These are phyloP conservation scores for Chlorella sp. DNA, from an alignment of 139 green algal species.

Conservation along the genomic window DNA sequence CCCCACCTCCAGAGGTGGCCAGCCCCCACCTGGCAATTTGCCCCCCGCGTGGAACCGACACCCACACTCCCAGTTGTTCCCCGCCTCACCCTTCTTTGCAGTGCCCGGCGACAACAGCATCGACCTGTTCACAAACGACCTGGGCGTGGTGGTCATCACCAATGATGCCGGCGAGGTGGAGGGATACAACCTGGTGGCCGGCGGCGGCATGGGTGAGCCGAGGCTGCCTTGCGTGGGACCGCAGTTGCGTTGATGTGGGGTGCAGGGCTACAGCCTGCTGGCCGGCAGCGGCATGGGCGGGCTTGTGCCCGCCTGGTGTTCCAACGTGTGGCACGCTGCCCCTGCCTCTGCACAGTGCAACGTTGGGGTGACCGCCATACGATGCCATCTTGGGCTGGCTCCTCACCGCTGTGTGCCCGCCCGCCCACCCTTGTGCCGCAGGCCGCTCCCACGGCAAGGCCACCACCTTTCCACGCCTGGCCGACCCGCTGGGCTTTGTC, in stretches of 20 bases:
- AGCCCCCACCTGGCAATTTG: too few relatives aligned
- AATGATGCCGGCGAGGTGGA: slow-evolving; percentile 74
- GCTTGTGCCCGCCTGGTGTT: too few relatives aligned
- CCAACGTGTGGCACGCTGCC: too few relatives aligned
- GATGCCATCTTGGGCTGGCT: too few relatives aligned
- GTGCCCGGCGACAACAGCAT: slow-evolving; percentile 94
- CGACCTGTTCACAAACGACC: slow-evolving; percentile 98
- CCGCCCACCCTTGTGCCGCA: neutral
- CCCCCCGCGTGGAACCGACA: too few relatives aligned
- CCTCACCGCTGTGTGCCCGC: slow-evolving; percentile 19
- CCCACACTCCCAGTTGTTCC: too few relatives aligned
- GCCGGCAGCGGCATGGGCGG: neutral
- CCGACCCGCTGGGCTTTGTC: slow-evolving; percentile 94
- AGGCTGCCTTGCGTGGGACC: neutral
- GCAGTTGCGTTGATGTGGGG: neutral
- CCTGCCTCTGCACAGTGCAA: too few relatives aligned
- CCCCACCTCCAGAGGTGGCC: too few relatives aligned
- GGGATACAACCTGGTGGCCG: slow-evolving; percentile 95
- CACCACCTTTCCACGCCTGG: slow-evolving; percentile 92
- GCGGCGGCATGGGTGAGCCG: slow-evolving; percentile 91
- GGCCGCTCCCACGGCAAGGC: slow-evolving; percentile 54
- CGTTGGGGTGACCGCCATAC: too few relatives aligned
- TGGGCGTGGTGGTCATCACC: slow-evolving; percentile 89
- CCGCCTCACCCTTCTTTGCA: neutral
- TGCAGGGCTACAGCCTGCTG: neutral